Percentiles rank a stretch among this genome's conserved stretches.
Evolutionary conservation across 164 flowering plant genomes (phyloP).

Genomic region (Tinospora cordifolia): DNA sequence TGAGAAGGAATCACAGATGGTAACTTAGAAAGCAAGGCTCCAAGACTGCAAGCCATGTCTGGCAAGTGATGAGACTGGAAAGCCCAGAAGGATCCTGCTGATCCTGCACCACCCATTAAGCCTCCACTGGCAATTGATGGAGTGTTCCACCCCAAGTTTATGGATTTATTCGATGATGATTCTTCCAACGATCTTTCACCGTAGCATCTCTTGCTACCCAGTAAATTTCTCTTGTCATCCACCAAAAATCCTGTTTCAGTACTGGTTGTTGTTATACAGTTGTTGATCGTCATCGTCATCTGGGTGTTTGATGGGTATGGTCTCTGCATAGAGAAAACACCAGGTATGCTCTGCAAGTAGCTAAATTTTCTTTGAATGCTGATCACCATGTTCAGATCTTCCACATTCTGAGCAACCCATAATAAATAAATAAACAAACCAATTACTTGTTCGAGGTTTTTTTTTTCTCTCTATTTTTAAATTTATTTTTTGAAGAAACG

Average conservation of each 20-base stretch:
- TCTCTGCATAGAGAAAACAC: slow-evolving; percentile 52
- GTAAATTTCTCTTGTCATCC: slow-evolving; percentile 23
- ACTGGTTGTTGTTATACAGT: slow-evolving; percentile 16
- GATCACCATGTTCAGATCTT: slow-evolving; percentile 66
- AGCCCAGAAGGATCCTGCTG: slow-evolving; percentile 30
- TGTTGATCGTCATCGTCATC: slow-evolving; percentile 22
- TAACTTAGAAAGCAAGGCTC: slow-evolving; percentile 38
- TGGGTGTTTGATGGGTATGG: slow-evolving; percentile 36
- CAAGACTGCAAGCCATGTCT: slow-evolving; percentile 35
- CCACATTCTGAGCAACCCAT: slow-evolving; percentile 33
- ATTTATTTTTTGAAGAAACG: not conserved
- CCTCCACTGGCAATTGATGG: slow-evolving; percentile 25
- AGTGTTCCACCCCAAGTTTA: slow-evolving; percentile 50
- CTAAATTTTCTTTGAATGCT: slow-evolving; percentile 67
- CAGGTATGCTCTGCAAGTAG: slow-evolving; percentile 62
- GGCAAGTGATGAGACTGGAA: slow-evolving; percentile 50
- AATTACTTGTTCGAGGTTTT: not conserved
- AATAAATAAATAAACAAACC: not conserved
- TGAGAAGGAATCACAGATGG: slow-evolving; percentile 18
- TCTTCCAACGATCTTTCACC: slow-evolving; percentile 18
- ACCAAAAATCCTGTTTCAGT: slow-evolving; percentile 8
- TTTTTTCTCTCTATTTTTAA: not conserved
- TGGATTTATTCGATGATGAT: slow-evolving; percentile 28
- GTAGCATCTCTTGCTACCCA: slow-evolving; percentile 37
- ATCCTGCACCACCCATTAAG: slow-evolving; percentile 10